A percentile compares a stretch with the other conserved stretches of the same genome.
Evolutionary conservation across 1,139 yeast species (phyloP).

Genomic region (Oligophagozyma castellii): DNA sequence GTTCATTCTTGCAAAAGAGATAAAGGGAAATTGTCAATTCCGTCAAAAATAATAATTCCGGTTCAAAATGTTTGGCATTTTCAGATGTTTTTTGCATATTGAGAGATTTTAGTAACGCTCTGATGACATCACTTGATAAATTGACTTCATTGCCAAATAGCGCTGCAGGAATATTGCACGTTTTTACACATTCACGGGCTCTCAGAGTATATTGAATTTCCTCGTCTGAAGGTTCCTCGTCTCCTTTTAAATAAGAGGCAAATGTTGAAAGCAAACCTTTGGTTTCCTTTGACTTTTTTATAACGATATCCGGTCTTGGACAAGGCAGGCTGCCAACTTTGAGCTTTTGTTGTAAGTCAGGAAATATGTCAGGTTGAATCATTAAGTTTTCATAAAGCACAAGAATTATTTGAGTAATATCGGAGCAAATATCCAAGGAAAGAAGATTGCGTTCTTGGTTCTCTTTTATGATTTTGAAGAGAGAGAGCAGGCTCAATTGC

Average conservation of each 20-base stretch:
- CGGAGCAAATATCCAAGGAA: conserved; percentile 40
- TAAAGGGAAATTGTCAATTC: conserved; percentile 27
- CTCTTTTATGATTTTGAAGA: conserved; percentile 62
- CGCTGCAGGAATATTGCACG: conserved; percentile 3
- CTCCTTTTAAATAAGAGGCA: conserved; percentile 86
- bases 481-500: conserved; percentile 73
- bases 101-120: conserved; percentile 1
- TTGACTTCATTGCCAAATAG: conserved; percentile 2
- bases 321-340: conserved; percentile 40
- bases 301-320: conserved; percentile 51
- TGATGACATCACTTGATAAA: conserved; percentile 1
- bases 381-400: conserved; percentile 63
- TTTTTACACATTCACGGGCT: conserved; percentile 29
- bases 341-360: conserved; percentile 45
- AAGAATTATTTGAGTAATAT: conserved; percentile 45
- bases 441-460: conserved; percentile 26
- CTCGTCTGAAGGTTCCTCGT: conserved; percentile 87
- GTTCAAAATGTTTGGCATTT: conserved; percentile 2
- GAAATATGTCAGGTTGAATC: conserved; percentile 51
- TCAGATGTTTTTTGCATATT: conserved; percentile 1
- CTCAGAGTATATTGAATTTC: conserved; percentile 79
- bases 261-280: conserved; percentile 80
- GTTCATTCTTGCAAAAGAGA: conserved; percentile 31
- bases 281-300: conserved; percentile 45
- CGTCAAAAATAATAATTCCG: conserved; percentile 2